Percentiles rank a stretch among this genome's conserved stretches.
Conservation (phyloP, 163 green algal species). For the Chlorella variabilis region DNA sequence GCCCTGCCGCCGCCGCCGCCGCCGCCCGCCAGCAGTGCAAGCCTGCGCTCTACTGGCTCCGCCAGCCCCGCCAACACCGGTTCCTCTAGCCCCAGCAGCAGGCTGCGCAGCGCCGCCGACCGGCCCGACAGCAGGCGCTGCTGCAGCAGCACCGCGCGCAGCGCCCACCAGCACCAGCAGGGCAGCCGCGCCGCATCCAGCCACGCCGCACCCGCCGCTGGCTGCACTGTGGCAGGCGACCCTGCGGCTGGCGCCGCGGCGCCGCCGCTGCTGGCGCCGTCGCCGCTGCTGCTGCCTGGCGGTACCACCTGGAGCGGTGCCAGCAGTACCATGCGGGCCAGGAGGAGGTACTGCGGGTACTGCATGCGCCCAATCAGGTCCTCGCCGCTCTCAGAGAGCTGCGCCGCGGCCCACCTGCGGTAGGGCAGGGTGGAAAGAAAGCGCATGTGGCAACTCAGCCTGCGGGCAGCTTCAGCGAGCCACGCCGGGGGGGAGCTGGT, state of each 20-base stretch:
- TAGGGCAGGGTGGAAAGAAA: no score
- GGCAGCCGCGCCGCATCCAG: not conserved
- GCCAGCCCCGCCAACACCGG: constrained; percentile 3
- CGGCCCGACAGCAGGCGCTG: constrained; percentile 73
- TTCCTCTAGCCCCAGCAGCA: constrained; percentile 28
- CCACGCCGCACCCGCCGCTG: not conserved
- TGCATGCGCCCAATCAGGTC: constrained; percentile 63
- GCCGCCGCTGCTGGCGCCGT: not conserved
- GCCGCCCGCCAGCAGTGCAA: not conserved
- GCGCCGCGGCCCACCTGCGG: constrained; percentile 47
- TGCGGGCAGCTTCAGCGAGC: no score
- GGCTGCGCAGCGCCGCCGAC: constrained; percentile 62
- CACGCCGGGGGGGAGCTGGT: no score
- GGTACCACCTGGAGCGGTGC: constrained; percentile 22
- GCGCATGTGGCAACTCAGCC: no score
- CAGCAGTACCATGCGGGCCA: constrained; percentile 63
- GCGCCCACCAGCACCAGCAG: constrained; percentile 74
- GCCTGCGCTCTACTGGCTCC: constrained; percentile 1
- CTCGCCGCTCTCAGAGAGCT: constrained; percentile 69
- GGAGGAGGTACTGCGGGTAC: constrained; percentile 70
- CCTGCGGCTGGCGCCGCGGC: not conserved
- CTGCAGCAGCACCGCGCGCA: constrained; percentile 63
- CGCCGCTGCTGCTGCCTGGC: not conserved
- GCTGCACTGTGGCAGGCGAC: not conserved
- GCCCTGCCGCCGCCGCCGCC: not conserved